Base-by-base conservation (phyloP, 2,329 filamentous ascomycete species). In the Trichoderma guizhouense region DNA sequence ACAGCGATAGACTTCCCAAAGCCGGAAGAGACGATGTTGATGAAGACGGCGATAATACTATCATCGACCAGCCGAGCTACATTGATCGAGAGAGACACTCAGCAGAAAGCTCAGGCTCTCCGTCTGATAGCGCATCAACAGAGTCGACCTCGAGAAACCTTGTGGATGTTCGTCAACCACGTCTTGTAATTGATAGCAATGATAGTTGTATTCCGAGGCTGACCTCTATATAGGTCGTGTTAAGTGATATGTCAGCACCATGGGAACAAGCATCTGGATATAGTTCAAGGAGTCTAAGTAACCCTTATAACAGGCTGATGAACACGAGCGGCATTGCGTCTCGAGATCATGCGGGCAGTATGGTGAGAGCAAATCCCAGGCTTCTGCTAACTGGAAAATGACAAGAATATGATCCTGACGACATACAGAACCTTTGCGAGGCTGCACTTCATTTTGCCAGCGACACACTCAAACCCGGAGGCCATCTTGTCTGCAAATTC, bases 241-340 rank as follows among this genome's bases (percentile, higher is more conserved):
- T 99, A 80, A 97, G 94, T 90, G 96, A 99, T 88, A 99, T 99
- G 96, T 99, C 91, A 89, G 95, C 88, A 87, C 95, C 96, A 92
- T 98, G 94, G 94, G 87, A 90, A 78, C 92, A 93, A 85, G 92
- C 89, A 68, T 86, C 87, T 79, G 92, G 91, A 79, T 94, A 93
- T 85, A 91, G 89, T 85, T 91, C 92, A 85, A 94, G 90, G 85
- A 97, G 91, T 86, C 88, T 98, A 89, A 97, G 91, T 95, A 92
- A 96, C 89, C 94, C 94, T 75, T 96, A 97, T 90, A 82, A 84
- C 88, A 99, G 96, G 96, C 92, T 99, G 92, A 97, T 98, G 94
- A 99, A 99, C 83, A 98, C 95, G 77, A 97, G 93, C 83, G 96
- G 96, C 71, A 92, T 93, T 78, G 83, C 83, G 24, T 96, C 97